Percentiles rank a stretch among this genome's conserved stretches.
Conservation (phyloP, 768 basidiomycete species). For the Mycena indigotica region DNA sequence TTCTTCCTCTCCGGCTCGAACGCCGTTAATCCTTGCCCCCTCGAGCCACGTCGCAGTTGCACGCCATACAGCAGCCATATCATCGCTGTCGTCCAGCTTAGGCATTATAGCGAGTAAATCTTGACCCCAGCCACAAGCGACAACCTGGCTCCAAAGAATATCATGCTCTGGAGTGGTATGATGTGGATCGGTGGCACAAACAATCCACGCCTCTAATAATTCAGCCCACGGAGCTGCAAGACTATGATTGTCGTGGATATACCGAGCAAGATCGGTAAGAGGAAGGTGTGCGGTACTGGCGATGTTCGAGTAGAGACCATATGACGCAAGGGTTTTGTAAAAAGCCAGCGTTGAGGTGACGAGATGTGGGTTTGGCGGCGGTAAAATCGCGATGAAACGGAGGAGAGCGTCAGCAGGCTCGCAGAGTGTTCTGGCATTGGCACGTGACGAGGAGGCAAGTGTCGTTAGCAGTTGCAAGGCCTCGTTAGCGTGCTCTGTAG, state of each 20-base stretch:
- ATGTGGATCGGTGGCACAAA: constrained; percentile 90
- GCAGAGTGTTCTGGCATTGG: constrained; percentile 59
- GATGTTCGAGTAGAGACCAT: constrained; percentile 75
- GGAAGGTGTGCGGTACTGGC: constrained; percentile 64
- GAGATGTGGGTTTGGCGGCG: constrained; percentile 52
- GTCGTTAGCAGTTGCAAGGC: constrained; percentile 61
- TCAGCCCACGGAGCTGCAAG: constrained; percentile 50
- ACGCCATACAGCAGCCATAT: constrained; percentile 57
- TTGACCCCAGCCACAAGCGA: constrained; percentile 74
- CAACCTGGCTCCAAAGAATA: constrained; percentile 85
- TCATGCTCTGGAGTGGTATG: constrained; percentile 84
- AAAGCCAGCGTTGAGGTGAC: constrained; percentile 61
- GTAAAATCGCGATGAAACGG: constrained; percentile 67
- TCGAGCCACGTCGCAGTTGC: constrained; percentile 71
- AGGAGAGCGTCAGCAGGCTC: constrained; percentile 66
- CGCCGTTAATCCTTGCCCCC: constrained; percentile 72
- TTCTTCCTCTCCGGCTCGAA: constrained; percentile 67
- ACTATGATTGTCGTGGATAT: constrained; percentile 34
- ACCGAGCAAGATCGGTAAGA: constrained; percentile 53
- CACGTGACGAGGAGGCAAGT: constrained; percentile 67
- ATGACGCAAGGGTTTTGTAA: constrained; percentile 68
- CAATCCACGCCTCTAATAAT: constrained; percentile 71
- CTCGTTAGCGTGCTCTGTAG: constrained; percentile 43
- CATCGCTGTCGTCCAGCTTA: constrained; percentile 36
- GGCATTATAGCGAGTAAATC: constrained; percentile 49